Base-by-base conservation (phyloP, 805 yeast genomes). In the Metschnikowia kunwiensis region DNA sequence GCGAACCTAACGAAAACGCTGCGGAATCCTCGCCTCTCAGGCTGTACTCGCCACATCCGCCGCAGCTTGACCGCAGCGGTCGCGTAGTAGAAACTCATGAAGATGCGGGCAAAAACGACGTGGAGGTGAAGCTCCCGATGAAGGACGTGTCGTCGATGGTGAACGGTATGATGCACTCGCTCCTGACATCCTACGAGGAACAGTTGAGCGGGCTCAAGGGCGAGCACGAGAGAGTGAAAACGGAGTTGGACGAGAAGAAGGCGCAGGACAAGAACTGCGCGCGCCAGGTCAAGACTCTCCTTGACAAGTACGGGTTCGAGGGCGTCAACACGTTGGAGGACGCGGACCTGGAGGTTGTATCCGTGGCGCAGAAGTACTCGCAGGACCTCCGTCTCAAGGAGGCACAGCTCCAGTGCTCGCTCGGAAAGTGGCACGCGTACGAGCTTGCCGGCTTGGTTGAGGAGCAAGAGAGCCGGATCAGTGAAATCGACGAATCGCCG, bases 181-280 rank as follows among this genome's bases (percentile, higher is more conserved):
- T 80, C 34, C 45, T 73, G 15, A 74, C 69, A 13, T 63, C 73
- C n/a, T 86, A 80, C 53, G 80, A 77, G 32, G 55, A 64, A 13
- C 61, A 75, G 27, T 77, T 47, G 72, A 71, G 43, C 25, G 70
- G 77, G 4, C 42, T 63, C 14, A 53, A 49, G 18, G 34, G 36
- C 7, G 60, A 63, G 31, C 37, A 41, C 26, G 42, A 40, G 33
- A 45, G 47, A 2, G 38, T 60, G 19, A 43, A 46, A 14, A 24
- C 56, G 7, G 81, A 78, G 42, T 55, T 85, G 31, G 63, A 61
- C 20, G 70, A 69, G 31, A 79, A 80, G 55, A 77, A 61, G 21
- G 73, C 72, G 19, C 60, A 69, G 11, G 60, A 64, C 61, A 55
- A 46, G 27, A 31, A 70, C 54, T 34, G 61, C 41, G 34, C 51